Evolutionary conservation across 176 grass and related monocot species (phyloP).

Genomic region (Triticum aestivum): DNA sequence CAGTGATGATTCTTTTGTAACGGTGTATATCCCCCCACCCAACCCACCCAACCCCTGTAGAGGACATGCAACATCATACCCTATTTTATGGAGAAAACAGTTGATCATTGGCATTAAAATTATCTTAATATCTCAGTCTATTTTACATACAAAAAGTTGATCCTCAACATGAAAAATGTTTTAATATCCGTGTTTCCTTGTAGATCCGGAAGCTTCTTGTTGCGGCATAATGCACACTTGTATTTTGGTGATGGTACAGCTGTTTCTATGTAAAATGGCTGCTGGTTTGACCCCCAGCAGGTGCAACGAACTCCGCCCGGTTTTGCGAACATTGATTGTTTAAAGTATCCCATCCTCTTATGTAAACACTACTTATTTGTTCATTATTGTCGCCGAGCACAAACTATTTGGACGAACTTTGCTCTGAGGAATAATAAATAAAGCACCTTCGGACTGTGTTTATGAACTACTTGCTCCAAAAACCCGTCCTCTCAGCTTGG

Average conservation of each 20-base stretch:
- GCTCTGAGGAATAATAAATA: slow-evolving; percentile 55
- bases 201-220: slow-evolving; percentile 77
- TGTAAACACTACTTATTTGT: slow-evolving; percentile 59
- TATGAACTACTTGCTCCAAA: not conserved
- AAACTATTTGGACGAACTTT: slow-evolving; percentile 33
- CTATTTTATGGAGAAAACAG: not conserved
- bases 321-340: slow-evolving; percentile 55
- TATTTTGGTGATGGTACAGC: slow-evolving; percentile 29
- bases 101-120: not conserved
- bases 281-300: slow-evolving; percentile 17
- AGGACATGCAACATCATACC: not conserved
- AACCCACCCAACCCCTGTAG: not conserved
- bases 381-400: slow-evolving; percentile 47
- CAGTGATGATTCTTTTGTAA: not conserved
- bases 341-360: slow-evolving; percentile 48
- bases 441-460: slow-evolving; percentile 9
- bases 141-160: not conserved
- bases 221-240: slow-evolving; percentile 36
- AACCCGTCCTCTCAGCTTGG: no score
- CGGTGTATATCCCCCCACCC: not conserved
- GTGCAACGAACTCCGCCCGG: slow-evolving; percentile 9
- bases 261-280: slow-evolving; percentile 39
- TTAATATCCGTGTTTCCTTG: not conserved
- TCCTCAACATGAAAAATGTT: not conserved
- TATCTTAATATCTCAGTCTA: not conserved